A percentile compares a stretch with the other conserved stretches of the same genome.
Conservation (phyloP, 73 alveolate genomes). For the Paramecium primaurelia region DNA sequence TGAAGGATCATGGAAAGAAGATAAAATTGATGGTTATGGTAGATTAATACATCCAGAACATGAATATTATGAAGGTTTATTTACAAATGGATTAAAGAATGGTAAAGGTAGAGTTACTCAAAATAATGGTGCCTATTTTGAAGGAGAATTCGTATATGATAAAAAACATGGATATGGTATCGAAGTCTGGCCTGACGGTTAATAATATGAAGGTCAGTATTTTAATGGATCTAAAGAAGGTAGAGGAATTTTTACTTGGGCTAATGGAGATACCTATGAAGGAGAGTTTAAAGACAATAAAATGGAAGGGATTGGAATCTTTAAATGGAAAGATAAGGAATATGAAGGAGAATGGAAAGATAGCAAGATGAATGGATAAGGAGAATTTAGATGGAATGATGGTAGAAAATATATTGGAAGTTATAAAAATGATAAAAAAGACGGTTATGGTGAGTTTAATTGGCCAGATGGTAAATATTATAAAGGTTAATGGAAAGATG, state of each 20-base stretch:
- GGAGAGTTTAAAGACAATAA: slow-evolving; percentile 77
- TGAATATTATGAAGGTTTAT: slow-evolving; percentile 20
- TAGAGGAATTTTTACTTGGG: slow-evolving; percentile 55
- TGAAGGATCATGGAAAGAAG: slow-evolving; percentile 29
- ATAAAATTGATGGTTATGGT: slow-evolving; percentile 23
- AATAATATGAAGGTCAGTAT: slow-evolving; percentile 49
- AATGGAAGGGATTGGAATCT: slow-evolving; percentile 75
- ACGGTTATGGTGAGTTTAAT: slow-evolving; percentile 62
- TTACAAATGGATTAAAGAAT: neutral
- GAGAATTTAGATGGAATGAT: slow-evolving; percentile 71
- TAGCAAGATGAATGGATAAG: slow-evolving; percentile 79
- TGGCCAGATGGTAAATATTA: slow-evolving; percentile 76
- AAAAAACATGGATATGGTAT: slow-evolving; percentile 37
- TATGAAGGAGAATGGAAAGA: slow-evolving; percentile 74
- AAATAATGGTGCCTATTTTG: slow-evolving; percentile 12
- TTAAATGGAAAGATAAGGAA: slow-evolving; percentile 73
- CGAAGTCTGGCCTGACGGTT: slow-evolving; percentile 63
- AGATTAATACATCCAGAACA: neutral
- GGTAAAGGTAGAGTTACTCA: neutral
- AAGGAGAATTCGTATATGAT: slow-evolving; percentile 19
- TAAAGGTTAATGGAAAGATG: slow-evolving; percentile 73
- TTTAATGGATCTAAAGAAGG: slow-evolving; percentile 40
- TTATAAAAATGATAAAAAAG: slow-evolving; percentile 55
- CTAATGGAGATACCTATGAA: slow-evolving; percentile 79
- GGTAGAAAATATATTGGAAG: slow-evolving; percentile 44